Percentiles rank a stretch among this genome's conserved stretches.
These are phyloP conservation scores for Sergeia podlipaevii DNA, from an alignment of 208 protist genomes.

Conservation along the genomic window DNA sequence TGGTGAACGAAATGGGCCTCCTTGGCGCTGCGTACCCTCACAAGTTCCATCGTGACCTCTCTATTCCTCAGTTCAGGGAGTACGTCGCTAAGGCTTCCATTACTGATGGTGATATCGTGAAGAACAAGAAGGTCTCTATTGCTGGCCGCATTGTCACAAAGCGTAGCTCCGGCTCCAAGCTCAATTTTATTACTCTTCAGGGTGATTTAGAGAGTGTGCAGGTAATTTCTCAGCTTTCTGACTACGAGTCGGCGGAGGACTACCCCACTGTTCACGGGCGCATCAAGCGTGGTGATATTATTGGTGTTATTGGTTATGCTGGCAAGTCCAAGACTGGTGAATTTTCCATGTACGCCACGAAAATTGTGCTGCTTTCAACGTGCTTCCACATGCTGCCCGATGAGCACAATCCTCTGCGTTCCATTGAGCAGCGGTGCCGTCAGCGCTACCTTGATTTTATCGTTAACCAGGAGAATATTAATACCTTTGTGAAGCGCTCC, in stretches of 20 bases:
- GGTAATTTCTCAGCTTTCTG: slow-evolving; percentile 70
- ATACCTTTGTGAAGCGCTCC: slow-evolving; percentile 93
- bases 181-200: slow-evolving; percentile 97
- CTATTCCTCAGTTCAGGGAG: slow-evolving; percentile 86
- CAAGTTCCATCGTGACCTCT: slow-evolving; percentile 93
- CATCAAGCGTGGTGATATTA: slow-evolving; percentile 98
- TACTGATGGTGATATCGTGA: slow-evolving; percentile 86
- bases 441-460: slow-evolving; percentile 99
- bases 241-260: slow-evolving; percentile 64
- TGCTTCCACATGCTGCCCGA: slow-evolving; percentile 99
- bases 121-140: slow-evolving; percentile 83
- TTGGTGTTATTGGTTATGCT: slow-evolving; percentile 95
- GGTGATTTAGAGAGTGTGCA: slow-evolving; percentile 95
- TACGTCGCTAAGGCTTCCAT: slow-evolving; percentile 56
- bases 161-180: slow-evolving; percentile 87
- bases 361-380: slow-evolving; percentile 91
- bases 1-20: slow-evolving; percentile 85
- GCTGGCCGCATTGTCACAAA: slow-evolving; percentile 86
- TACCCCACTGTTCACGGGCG: slow-evolving; percentile 85
- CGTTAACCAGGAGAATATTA: slow-evolving; percentile 93
- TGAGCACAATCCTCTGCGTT: slow-evolving; percentile 90
- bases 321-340: slow-evolving; percentile 87
- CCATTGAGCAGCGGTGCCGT: slow-evolving; percentile 94
- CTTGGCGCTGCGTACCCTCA: slow-evolving; percentile 96
- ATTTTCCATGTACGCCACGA: slow-evolving; percentile 83